These are phyloP conservation scores for Brassica carinata DNA, from an alignment of 345 rosid species.

Conservation along the genomic window DNA sequence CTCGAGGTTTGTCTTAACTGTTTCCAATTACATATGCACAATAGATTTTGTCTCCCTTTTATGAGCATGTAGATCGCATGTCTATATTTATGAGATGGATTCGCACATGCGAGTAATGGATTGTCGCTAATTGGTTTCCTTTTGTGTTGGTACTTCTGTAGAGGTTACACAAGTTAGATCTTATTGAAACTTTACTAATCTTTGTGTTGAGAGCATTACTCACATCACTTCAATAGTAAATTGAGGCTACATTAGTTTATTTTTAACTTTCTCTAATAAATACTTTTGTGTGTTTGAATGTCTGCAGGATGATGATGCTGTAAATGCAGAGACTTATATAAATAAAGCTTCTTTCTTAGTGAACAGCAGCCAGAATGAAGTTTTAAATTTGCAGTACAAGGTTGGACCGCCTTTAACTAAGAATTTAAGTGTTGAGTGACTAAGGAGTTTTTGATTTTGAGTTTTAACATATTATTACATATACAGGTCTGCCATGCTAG, in stretches of 20 bases:
- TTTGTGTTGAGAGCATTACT: background rate
- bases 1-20: conserved; percentile 68
- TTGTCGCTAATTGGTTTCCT: background rate
- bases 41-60: conserved; percentile 11
- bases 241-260: background rate
- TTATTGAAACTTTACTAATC: background rate
- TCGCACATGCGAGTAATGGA: background rate
- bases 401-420: conserved; percentile 39
- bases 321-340: conserved; percentile 92
- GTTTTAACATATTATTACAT: conserved; percentile 11
- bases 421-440: conserved; percentile 3
- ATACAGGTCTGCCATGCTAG: conserved; percentile 92
- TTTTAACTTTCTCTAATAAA: background rate
- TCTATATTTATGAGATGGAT: conserved; percentile 6
- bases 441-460: background rate
- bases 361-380: conserved; percentile 94
- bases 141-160: background rate
- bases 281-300: conserved; percentile 17
- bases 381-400: conserved; percentile 87
- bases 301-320: conserved; percentile 97
- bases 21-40: background rate
- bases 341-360: conserved; percentile 98
- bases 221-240: background rate
- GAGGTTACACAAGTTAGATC: background rate
- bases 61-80: background rate